phyloP scores from a whole-genome alignment of 495 filamentous ascomycete genomes.

The Hyaloscypha bicolor region DNA sequence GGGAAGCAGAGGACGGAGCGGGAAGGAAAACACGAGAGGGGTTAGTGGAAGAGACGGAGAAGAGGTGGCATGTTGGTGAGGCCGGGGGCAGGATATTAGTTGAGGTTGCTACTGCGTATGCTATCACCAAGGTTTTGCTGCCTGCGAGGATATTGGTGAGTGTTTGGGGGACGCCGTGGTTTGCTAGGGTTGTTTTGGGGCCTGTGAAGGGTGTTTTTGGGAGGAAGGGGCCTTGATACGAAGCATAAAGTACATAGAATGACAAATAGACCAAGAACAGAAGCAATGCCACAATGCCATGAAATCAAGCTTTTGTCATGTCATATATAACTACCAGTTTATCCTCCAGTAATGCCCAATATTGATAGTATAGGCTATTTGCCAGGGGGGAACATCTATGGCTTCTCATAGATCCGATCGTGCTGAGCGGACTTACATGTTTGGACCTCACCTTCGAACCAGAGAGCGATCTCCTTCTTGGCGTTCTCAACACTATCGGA shows the following conservation, averaged over 20 bases:
- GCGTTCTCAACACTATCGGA: no score
- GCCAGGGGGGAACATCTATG: neutral
- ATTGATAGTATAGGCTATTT: neutral
- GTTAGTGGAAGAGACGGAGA: slow-evolving; percentile 24
- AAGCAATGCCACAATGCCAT: neutral
- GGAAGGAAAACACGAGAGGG: neutral
- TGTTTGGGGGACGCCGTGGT: slow-evolving; percentile 92
- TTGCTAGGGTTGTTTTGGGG: slow-evolving; percentile 70
- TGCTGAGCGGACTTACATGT: no score
- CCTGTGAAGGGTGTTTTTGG: slow-evolving; percentile 19
- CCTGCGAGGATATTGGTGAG: slow-evolving; percentile 75
- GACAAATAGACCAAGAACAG: neutral
- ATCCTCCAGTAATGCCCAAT: neutral
- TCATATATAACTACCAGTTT: neutral
- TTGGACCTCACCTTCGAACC: no score
- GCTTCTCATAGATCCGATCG: neutral
- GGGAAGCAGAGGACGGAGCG: neutral
- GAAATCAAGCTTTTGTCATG: slow-evolving; percentile 2
- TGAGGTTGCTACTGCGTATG: slow-evolving; percentile 84
- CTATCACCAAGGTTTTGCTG: slow-evolving; percentile 80
- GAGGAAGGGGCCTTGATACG: neutral
- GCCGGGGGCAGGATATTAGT: slow-evolving; percentile 57
- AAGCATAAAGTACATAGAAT: neutral
- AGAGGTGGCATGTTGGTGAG: slow-evolving; percentile 28
- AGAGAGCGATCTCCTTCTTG: no score